Base-by-base conservation (phyloP, 768 basidiomycete genomes). In the Pleurotus tuoliensis region DNA sequence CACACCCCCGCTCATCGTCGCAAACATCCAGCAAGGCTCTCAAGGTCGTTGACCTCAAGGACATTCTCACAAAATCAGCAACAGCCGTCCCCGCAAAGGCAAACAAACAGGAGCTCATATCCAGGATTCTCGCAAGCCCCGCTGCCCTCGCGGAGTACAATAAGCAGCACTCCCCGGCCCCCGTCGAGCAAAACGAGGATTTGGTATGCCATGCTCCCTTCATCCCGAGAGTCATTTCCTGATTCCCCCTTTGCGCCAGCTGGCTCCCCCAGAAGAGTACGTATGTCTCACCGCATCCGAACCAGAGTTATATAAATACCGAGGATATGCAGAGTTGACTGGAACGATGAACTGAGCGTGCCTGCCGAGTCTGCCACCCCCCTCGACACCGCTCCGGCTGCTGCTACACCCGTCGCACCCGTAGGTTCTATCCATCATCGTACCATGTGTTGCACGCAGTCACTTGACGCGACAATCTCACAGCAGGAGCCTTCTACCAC, bases 21-120 rank as follows among this genome's bases (percentile, higher is more conserved):
- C 47, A 48, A 15, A 59, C 44, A 38, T 37, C 52, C 64, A 78
- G 78, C 58, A 85, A 83, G 69, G 70, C 83, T 0, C 82, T 90
- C 74, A 88, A 87, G 69, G 88, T 88, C 66, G 77, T 79, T 37
- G 87, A 90, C 61, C 82, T 90, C 68, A 83, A 73, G 64, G 76
- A 81, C 56, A 80, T 89, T 58, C 82, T 89, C 65, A 43, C 73
- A 52, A 76, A 74, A 46, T 87, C 86, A 18, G 57, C 65, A 37
- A 71, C 82, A 55, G 47, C 79, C 4, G 67, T 76, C 34, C 78
- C 82, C 0, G 71, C 79, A 63, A 85, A 84, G 65, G 76, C 81
- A 5, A 87, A 80, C 65, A 91, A 90, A 69, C 64, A 71, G 0
- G 88, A 88, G 62, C 83, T 91, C 65, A 79, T 89, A 61, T 67